phyloP scores from a whole-genome alignment of 768 basidiomycete genomes.

The Boletellus ananiceps region DNA sequence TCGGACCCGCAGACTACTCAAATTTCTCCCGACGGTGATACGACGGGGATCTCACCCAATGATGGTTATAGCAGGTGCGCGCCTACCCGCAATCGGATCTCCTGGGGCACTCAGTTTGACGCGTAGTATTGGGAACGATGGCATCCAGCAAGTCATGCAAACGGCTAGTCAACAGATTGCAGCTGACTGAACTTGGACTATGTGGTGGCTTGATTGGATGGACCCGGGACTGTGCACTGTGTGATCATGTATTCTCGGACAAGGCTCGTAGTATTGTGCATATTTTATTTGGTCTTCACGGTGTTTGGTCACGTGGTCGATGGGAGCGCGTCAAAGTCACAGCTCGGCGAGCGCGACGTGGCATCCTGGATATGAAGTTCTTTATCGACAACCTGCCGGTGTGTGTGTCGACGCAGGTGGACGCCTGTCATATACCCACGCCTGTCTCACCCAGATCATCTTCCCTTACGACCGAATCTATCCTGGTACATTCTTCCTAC shows the following conservation, averaged over 20 bases:
- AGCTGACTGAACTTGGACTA: slow-evolving; percentile 16
- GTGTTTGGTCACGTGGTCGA: slow-evolving; percentile 14
- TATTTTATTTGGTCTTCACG: too few relatives aligned
- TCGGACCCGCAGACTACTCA: slow-evolving; percentile 32
- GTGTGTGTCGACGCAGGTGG: slow-evolving; percentile 20
- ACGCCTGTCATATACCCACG: background rate
- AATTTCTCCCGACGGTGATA: slow-evolving; percentile 26
- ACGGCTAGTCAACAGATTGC: slow-evolving; percentile 35
- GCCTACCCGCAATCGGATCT: background rate
- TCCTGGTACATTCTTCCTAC: slow-evolving; percentile 56
- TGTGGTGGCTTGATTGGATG: background rate
- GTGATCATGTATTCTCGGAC: background rate
- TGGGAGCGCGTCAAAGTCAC: background rate
- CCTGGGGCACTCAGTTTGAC: slow-evolving; percentile 5
- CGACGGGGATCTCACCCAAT: slow-evolving; percentile 54
- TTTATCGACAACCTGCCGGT: slow-evolving; percentile 78
- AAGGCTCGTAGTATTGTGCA: background rate
- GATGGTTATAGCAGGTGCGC: slow-evolving; percentile 53
- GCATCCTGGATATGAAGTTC: slow-evolving; percentile 60
- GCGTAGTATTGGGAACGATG: slow-evolving; percentile 27
- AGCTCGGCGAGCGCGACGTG: background rate
- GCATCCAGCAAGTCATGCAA: slow-evolving; percentile 29
- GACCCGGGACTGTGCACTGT: background rate
- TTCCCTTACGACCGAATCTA: slow-evolving; percentile 96
- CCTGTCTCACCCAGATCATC: slow-evolving; percentile 51